Evolutionary conservation across 805 yeast genomes (phyloP).

Genomic region (Nakazawaea laoshanensis): DNA sequence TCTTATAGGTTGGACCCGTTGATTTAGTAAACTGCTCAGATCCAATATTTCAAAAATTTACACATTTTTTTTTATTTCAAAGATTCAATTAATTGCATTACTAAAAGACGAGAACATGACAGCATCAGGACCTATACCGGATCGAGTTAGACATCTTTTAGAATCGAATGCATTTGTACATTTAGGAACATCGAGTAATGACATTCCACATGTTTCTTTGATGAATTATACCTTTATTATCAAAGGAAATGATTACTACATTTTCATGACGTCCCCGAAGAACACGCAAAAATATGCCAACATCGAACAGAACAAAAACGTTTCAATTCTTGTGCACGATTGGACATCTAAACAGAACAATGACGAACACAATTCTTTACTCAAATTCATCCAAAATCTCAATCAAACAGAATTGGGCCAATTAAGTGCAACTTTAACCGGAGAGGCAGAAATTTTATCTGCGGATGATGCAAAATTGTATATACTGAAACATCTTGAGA

Average conservation of each 20-base stretch:
- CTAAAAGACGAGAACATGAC: too few relatives aligned
- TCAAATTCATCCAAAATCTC: slow-evolving; percentile 60
- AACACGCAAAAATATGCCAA: slow-evolving; percentile 70
- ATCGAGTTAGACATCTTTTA: slow-evolving; percentile 33
- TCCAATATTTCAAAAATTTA: too few relatives aligned
- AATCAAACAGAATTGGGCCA: slow-evolving; percentile 76
- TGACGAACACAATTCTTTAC: slow-evolving; percentile 30
- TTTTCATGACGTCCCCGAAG: slow-evolving; percentile 66
- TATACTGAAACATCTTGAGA: slow-evolving; percentile 50
- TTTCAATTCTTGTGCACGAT: slow-evolving; percentile 81
- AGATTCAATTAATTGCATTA: neutral
- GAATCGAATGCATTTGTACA: slow-evolving; percentile 67
- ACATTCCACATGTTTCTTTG: slow-evolving; percentile 78
- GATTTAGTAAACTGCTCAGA: too few relatives aligned
- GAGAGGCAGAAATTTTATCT: slow-evolving; percentile 51
- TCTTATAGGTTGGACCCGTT: too few relatives aligned
- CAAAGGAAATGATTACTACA: slow-evolving; percentile 30
- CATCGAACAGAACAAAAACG: slow-evolving; percentile 61
- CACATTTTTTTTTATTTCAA: too few relatives aligned
- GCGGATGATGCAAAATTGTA: slow-evolving; percentile 44
- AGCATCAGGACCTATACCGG: slow-evolving; percentile 23
- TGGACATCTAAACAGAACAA: slow-evolving; percentile 62
- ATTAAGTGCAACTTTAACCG: slow-evolving; percentile 75
- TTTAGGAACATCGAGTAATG: slow-evolving; percentile 62
- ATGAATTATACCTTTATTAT: slow-evolving; percentile 81